Evolutionary conservation across 495 filamentous ascomycete genomes (phyloP).

Genomic region (Chaetomium fimeti): DNA sequence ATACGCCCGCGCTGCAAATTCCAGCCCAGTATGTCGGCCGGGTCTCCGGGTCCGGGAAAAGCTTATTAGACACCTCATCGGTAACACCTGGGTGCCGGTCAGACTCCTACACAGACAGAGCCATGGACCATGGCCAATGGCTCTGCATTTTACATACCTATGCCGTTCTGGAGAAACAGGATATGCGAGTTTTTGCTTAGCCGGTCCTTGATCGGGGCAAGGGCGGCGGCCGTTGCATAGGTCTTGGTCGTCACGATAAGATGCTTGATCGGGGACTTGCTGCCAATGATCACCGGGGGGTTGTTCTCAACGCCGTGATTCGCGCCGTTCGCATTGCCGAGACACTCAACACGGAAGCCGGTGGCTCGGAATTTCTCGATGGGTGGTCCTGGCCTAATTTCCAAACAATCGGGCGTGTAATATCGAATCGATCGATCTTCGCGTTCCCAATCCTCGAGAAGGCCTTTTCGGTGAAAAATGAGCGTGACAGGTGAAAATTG

Average conservation of each 20-base stretch:
- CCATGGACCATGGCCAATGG: neutral
- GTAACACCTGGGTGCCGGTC: slow-evolving; percentile 30
- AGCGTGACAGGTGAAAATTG: slow-evolving; percentile 35
- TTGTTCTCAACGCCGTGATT: neutral
- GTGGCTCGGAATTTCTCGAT: slow-evolving; percentile 12
- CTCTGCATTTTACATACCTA: slow-evolving; percentile 50
- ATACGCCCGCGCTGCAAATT: slow-evolving; percentile 66
- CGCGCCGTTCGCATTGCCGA: neutral
- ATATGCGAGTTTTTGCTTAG: slow-evolving; percentile 61
- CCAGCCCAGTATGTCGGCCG: slow-evolving; percentile 68
- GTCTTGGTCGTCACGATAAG: slow-evolving; percentile 73
- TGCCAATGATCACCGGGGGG: neutral
- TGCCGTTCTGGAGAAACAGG: slow-evolving; percentile 74
- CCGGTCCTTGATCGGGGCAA: slow-evolving; percentile 56
- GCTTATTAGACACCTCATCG: slow-evolving; percentile 57
- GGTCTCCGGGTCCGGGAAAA: slow-evolving; percentile 59
- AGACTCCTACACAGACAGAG: neutral
- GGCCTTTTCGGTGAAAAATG: slow-evolving; percentile 37
- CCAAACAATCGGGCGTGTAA: neutral
- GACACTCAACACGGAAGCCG: slow-evolving; percentile 21
- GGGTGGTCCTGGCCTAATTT: no score
- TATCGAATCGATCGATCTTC: slow-evolving; percentile 25
- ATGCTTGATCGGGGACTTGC: slow-evolving; percentile 50
- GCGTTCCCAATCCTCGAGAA: slow-evolving; percentile 34
- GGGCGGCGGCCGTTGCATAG: slow-evolving; percentile 52